These are phyloP conservation scores for Fulvia fulva DNA, from an alignment of 2,329 filamentous ascomycete genomes.

Conservation along the genomic window DNA sequence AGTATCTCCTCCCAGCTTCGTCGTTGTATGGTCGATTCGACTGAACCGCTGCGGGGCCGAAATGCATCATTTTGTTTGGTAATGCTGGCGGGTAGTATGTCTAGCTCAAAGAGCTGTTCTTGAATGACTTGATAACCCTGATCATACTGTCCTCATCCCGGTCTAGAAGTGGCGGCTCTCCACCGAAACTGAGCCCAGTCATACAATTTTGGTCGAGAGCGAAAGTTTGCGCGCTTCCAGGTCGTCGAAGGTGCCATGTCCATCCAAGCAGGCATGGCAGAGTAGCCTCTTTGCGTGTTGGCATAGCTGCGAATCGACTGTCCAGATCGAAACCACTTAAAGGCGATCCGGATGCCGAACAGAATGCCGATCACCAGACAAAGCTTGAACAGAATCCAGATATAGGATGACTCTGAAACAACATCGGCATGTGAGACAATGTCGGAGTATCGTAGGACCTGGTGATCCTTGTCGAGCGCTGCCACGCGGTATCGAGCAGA, in stretches of 20 bases:
- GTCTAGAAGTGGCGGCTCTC: neutral
- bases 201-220: neutral
- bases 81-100: neutral
- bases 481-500: conserved; percentile 20
- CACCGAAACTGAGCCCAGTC: neutral
- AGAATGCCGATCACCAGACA: conserved; percentile 19
- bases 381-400: conserved; percentile 19
- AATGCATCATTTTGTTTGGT: neutral
- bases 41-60: neutral
- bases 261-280: neutral
- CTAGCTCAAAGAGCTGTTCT: neutral
- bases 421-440: conserved; percentile 1
- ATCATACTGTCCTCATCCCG: neutral
- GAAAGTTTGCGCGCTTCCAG: neutral
- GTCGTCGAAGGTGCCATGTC: neutral
- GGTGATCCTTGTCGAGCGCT: conserved; percentile 22
- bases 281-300: neutral
- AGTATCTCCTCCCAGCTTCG: neutral
- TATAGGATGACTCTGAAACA: conserved; percentile 10
- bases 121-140: neutral
- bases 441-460: conserved; percentile 19
- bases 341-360: conserved; percentile 12
- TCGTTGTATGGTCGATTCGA: neutral
- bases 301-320: conserved; percentile 1
- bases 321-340: conserved; percentile 14